Evolutionary conservation across 2,329 filamentous ascomycete genomes (phyloP).

Genomic region (Penicillium sp.): DNA sequence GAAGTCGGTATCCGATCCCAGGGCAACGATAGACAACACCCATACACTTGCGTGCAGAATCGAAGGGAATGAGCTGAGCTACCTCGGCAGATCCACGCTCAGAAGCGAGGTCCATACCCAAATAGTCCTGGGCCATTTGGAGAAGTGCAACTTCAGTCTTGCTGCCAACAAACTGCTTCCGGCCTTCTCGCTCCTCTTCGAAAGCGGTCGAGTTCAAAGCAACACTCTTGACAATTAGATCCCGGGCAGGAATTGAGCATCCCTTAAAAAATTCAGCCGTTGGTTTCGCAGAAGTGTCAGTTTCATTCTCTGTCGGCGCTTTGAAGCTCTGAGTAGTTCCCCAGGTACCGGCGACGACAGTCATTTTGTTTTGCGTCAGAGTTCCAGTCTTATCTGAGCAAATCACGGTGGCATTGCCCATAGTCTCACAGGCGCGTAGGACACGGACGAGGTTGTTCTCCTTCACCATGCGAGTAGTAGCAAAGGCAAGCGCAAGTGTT

Average conservation of each 20-base stretch:
- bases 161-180: constrained; percentile 71
- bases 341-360: constrained; percentile 72
- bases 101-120: constrained; percentile 69
- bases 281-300: constrained; percentile 18
- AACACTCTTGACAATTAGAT: constrained; percentile 47
- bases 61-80: constrained; percentile 73
- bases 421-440: constrained; percentile 77
- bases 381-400: constrained; percentile 82
- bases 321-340: constrained; percentile 63
- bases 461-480: constrained; percentile 75
- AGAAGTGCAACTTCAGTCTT: constrained; percentile 78
- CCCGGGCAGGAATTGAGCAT: constrained; percentile 37
- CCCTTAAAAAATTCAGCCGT: constrained; percentile 35
- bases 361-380: constrained; percentile 76
- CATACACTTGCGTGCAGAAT: constrained; percentile 74
- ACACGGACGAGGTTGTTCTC: constrained; percentile 79
- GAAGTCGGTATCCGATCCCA: constrained; percentile 46
- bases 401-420: constrained; percentile 79
- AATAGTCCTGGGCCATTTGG: constrained; percentile 68
- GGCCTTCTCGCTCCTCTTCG: constrained; percentile 71
- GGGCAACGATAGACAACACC: constrained; percentile 50
- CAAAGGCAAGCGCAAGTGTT: constrained; percentile 76
- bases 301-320: constrained; percentile 37
- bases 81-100: constrained; percentile 65
- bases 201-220: constrained; percentile 70